phyloP scores from a whole-genome alignment of 768 basidiomycete genomes.

The Pleurotus djamor region DNA sequence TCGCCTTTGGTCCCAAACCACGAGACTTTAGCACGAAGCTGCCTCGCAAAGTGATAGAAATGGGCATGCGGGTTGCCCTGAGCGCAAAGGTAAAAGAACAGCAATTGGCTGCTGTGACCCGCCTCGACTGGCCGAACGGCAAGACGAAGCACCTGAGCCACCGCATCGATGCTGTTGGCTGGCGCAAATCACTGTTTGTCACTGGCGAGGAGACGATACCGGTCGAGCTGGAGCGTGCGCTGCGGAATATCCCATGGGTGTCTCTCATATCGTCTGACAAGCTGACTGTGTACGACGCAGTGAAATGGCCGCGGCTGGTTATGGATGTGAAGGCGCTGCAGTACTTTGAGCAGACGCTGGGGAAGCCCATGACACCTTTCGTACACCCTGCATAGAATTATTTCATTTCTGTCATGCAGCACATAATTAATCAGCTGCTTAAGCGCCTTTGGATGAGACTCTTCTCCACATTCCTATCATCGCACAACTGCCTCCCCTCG shows the following conservation, averaged over 20 bases:
- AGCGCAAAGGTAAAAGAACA: constrained; percentile 79
- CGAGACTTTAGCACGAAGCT: constrained; percentile 91
- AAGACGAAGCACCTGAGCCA: constrained; percentile 70
- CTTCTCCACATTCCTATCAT: background rate
- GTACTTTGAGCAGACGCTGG: constrained; percentile 63
- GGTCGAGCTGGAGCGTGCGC: constrained; percentile 54
- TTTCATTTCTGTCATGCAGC: background rate
- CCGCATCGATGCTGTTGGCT: constrained; percentile 61
- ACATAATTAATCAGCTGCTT: too few relatives aligned
- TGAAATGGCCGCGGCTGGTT: constrained; percentile 82
- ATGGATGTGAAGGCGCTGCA: constrained; percentile 85
- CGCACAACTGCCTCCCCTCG: background rate
- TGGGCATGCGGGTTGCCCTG: constrained; percentile 91
- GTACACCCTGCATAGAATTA: background rate
- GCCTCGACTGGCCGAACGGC: constrained; percentile 65
- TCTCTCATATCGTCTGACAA: constrained; percentile 63
- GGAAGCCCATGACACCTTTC: constrained; percentile 25
- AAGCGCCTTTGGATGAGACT: background rate
- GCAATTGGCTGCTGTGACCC: constrained; percentile 71
- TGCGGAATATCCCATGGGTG: constrained; percentile 70
- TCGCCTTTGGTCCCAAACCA: constrained; percentile 89
- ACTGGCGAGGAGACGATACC: constrained; percentile 60
- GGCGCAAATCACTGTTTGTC: constrained; percentile 76
- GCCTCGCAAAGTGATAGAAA: constrained; percentile 87
- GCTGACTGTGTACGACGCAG: constrained; percentile 75